phyloP scores from a whole-genome alignment of 2,329 filamentous ascomycete species.

The Nigrospora sphaerica region DNA sequence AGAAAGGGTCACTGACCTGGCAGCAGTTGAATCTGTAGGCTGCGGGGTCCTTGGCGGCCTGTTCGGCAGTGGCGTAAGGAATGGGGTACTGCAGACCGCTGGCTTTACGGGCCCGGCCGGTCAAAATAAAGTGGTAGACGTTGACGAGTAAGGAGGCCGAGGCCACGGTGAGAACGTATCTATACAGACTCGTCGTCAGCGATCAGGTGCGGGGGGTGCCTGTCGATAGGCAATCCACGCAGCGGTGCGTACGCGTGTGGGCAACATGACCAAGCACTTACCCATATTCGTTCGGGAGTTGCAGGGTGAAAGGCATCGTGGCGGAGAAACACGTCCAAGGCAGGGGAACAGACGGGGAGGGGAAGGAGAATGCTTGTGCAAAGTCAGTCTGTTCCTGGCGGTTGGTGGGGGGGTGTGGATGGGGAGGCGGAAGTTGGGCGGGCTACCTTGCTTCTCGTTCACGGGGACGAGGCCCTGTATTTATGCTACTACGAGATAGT shows the following conservation, averaged over 20 bases:
- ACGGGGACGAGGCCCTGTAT: too few species aligned
- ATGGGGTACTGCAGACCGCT: slow-evolving; percentile 50
- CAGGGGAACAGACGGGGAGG: too few species aligned
- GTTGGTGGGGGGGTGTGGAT: too few species aligned
- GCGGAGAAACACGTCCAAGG: background rate
- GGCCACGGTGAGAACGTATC: slow-evolving; percentile 55
- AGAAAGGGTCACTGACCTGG: slow-evolving; percentile 9
- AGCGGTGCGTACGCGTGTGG: background rate
- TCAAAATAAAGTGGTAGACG: slow-evolving; percentile 41
- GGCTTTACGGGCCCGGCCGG: slow-evolving; percentile 39
- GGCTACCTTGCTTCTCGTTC: too few species aligned
- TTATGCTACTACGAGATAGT: too few species aligned
- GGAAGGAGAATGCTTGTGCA: too few species aligned
- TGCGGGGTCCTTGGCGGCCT: slow-evolving; percentile 45
- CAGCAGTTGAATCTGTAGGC: slow-evolving; percentile 56
- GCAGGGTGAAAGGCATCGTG: slow-evolving; percentile 35
- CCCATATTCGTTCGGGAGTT: slow-evolving; percentile 44
- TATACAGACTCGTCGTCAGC: slow-evolving; percentile 19
- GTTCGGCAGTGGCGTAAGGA: slow-evolving; percentile 47
- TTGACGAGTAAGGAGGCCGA: slow-evolving; percentile 52
- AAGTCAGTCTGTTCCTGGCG: too few species aligned
- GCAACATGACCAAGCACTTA: slow-evolving; percentile 21
- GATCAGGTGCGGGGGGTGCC: background rate
- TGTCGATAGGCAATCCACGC: too few species aligned
- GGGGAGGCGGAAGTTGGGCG: too few species aligned